Percentiles rank a stretch among this genome's conserved stretches.
phyloP scores from a whole-genome alignment of 345 rosid species.

The Durio zibethinus region DNA sequence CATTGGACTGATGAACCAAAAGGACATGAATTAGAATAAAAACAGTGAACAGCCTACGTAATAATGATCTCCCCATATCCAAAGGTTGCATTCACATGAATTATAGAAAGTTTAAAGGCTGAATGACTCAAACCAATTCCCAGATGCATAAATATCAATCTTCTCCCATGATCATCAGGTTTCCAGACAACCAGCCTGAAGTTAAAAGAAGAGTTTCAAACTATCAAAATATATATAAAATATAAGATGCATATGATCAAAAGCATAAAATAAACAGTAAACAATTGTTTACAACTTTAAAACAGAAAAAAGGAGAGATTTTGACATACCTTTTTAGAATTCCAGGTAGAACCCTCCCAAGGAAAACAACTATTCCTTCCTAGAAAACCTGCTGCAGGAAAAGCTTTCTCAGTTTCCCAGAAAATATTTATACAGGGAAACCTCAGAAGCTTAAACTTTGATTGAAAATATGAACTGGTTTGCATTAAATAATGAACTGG shows the following conservation, averaged over 20 bases:
- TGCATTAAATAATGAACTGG: slow-evolving; percentile 13
- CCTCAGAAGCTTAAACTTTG: neutral
- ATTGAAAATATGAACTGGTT: neutral
- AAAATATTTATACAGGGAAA: slow-evolving; percentile 22
- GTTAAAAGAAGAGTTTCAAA: neutral
- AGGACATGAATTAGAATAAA: slow-evolving; percentile 26
- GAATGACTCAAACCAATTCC: neutral
- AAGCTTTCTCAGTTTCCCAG: slow-evolving; percentile 15
- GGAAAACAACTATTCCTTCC: slow-evolving; percentile 10
- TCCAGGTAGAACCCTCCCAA: slow-evolving; percentile 3
- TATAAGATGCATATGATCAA: neutral
- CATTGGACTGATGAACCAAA: slow-evolving; percentile 42
- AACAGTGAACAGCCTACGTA: slow-evolving; percentile 10
- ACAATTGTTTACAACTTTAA: slow-evolving; percentile 8
- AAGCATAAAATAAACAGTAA: neutral
- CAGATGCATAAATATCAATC: slow-evolving; percentile 15
- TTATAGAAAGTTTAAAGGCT: slow-evolving; percentile 4
- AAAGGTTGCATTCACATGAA: slow-evolving; percentile 14
- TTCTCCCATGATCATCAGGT: neutral
- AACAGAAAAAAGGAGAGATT: neutral
- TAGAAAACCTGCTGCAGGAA: slow-evolving; percentile 11
- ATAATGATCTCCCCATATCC: slow-evolving; percentile 39
- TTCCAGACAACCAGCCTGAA: slow-evolving; percentile 5
- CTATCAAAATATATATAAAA: neutral
- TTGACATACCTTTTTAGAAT: slow-evolving; percentile 29